Base-by-base conservation (phyloP, 2,329 filamentous ascomycete genomes). In the Ophiocordyceps camponoti-floridani region DNA sequence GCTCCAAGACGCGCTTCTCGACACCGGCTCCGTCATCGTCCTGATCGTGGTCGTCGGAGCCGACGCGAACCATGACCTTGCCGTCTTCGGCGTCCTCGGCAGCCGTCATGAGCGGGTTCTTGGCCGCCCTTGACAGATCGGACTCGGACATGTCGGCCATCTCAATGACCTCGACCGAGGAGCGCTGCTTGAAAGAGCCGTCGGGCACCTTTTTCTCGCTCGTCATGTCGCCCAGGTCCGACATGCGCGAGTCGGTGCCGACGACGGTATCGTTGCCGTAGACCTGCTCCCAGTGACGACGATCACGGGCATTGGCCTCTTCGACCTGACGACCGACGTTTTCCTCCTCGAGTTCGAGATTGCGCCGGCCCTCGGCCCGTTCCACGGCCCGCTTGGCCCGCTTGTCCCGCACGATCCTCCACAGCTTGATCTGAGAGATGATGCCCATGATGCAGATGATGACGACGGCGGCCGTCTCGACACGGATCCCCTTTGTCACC, bases 391-490 rank as follows among this genome's bases (percentile, higher is more conserved):
- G 73, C 61, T 68, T 66, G 51, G 70, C 66, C 43, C 74, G 70
- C 41, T 69, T 70, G 48, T 79, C 71, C 53, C 78, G 76, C 47
- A 94, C 75, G 8, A 94, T 68, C 49, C 78, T 85, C 87, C 87
- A 95, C 13, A 95, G 66, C 53, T 81, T 84, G 52, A 91, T 67
- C 58, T 96, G 89, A 0, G 85, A 93, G 40, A 94, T 70, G 23
- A 94, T 66, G 2, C 88, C 87, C 16, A 84, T 67, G 10, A 86
- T 59, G 47, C 75, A 80, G 18, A 94, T 66, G 27, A 95, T 72
- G 44, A 94, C 64, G 23, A 83, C 82, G 1, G 76, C 74, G 0
- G 85, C 87, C 28, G 86, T 75, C 58, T 96, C 89, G 13, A 91
- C 88, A 37, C 78, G 77, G 46, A 95, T 91, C 2, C 84, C 85